Base-by-base conservation (phyloP, 257 asterid genomes). In the Gentiana dahurica region DNA sequence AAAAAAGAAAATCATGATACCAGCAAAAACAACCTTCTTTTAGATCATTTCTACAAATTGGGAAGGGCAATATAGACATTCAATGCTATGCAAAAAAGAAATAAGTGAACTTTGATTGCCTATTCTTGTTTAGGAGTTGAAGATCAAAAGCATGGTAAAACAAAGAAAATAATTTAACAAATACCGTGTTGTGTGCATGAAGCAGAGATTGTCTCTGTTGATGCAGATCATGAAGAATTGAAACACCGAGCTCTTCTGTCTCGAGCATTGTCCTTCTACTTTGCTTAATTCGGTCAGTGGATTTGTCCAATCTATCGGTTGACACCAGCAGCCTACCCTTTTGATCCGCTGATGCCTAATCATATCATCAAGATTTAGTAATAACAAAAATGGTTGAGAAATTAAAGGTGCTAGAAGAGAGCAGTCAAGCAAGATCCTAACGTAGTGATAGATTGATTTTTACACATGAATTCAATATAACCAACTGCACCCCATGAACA, bases 201-300 rank as follows among this genome's bases (percentile, higher is more conserved):
- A 77, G 39, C 68, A 88, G 88, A 62, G 97, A 65, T 68, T 88
- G 95, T 50, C 94, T 73, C 76, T 85, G 95, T 71, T 79, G 86
- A 54, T 81, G 86, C 58, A 88, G 74, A 66, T 88, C 95, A 12
- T 88, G 94, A 51, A 88, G 95, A 74, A 88, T 76, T 24, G 97
- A 85, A 53, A 88, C 97, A 12, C 94, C 94, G 36, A 88, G 95
- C 68, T 88, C 97, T 77, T 88, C 95, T 0, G 97, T 88, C 75
- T 88, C 95, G 63, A 85, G 79, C 88, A 88, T 85, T 64, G 82
- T 80, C 74, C 71, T 84, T 66, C 95, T 70, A 57, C 96, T 82
- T 10, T 85, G 88, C 57, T 67, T 77, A 63, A 88, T 82, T 77
- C 85, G 73, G 71, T 79, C 81, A 63, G 88, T 74, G 24, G 97